Evolutionary conservation across 2,329 filamentous ascomycete genomes (phyloP), one percentile per base, ranked within the genome.

Genomic region (Leptoxyphium fumago): DNA sequence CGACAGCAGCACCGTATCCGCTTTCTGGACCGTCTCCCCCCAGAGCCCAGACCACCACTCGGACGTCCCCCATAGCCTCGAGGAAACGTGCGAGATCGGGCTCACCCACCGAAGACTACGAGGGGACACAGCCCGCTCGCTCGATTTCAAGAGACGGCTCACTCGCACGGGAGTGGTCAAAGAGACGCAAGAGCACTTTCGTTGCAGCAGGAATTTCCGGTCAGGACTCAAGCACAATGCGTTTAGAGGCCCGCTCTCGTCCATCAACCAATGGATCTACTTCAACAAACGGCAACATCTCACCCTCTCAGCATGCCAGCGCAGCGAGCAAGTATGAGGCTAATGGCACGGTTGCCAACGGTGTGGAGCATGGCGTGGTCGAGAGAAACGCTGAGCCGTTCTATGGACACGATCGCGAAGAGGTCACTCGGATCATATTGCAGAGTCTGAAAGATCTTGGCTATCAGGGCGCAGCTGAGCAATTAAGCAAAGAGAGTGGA

Each of bases 391-490:
- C 57, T 15, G 55, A 61, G 26, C 68, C 68, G 29, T 96, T 93
- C 61, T 82, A 79, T 57, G 88, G 87, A 14, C 89, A 96, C 59
- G 78, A 91, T 59, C 78, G 86, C 59, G 87, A 94, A 68, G 89
- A 98, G 66, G 82, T 96, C 39, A 94, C 89, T 5, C 74, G 91
- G 43, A 82, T 96, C 50, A 65, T 98, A 55, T 91, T 98, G 56
- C 91, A 98, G 64, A 84, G 87, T 30, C 67, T 98, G 50, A 77
- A 79, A 18, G 89, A 95, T 61, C 73, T 98, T 67, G 91, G 91
- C 2, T 95, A 96, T 59, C 71, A 78, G 46, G 70, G 71, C 10
- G 84, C 89, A 10, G 89, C 91, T 18, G 72, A 77, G 39, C 78
- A 74, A 48, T 69, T 98, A 45, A 82, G 77, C 56, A 72, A 74